Percentiles rank a stretch among this genome's conserved stretches.
Conservation (phyloP, 257 asterid genomes). For the Nicotiana tomentosiformis region DNA sequence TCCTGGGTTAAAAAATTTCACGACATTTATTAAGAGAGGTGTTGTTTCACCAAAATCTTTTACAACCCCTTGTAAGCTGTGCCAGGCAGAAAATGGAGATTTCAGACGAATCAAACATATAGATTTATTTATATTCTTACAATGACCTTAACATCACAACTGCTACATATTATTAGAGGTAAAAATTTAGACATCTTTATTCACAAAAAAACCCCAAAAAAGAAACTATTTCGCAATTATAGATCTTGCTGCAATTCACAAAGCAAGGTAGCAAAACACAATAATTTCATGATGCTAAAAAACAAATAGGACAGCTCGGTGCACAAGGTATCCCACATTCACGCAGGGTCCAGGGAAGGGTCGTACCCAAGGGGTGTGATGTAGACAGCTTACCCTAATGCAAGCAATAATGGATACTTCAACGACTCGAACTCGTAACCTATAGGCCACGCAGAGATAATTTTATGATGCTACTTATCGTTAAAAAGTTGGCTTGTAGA, state of each 20-base stretch:
- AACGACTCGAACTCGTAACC: too few species aligned
- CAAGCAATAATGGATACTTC: too few species aligned
- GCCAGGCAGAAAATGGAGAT: not conserved
- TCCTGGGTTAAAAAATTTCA: not conserved
- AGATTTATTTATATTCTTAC: not conserved
- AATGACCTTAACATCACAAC: not conserved
- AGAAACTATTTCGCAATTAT: not conserved
- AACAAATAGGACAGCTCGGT: too few species aligned
- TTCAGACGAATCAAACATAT: not conserved
- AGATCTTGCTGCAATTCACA: not conserved
- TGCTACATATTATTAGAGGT: not conserved
- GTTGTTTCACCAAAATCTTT: not conserved
- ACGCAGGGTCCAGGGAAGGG: too few species aligned
- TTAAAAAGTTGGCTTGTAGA: not conserved
- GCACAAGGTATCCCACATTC: too few species aligned
- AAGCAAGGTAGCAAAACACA: not conserved
- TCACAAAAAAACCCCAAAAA: not conserved
- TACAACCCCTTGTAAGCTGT: not conserved
- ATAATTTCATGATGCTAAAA: too few species aligned
- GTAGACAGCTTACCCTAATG: too few species aligned
- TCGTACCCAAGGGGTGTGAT: too few species aligned
- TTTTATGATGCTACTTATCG: not conserved
- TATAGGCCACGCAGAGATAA: too few species aligned
- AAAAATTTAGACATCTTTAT: not conserved
- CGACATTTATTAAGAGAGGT: not conserved